These are phyloP conservation scores for Tetrapisispora iriomotensis DNA, from an alignment of 805 yeast species.

Conservation along the genomic window DNA sequence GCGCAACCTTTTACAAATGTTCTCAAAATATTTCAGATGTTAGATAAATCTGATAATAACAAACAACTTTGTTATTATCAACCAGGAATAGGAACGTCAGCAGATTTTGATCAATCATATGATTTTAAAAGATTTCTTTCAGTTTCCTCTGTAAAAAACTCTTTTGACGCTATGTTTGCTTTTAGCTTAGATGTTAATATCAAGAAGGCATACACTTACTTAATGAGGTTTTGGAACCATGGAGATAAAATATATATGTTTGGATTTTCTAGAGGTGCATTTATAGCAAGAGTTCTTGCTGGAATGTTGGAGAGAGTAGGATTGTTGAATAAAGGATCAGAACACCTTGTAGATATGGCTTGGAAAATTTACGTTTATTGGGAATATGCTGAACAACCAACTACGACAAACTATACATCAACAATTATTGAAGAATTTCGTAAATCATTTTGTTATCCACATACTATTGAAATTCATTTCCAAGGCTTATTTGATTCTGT, in stretches of 20 bases:
- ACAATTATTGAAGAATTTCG: conserved; percentile 45
- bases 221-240: conserved; percentile 38
- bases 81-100: conserved; percentile 54
- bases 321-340: conserved; percentile 43
- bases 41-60: conserved; percentile 35
- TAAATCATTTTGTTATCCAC: conserved; percentile 40
- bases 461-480: conserved; percentile 38
- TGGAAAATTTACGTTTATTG: conserved; percentile 55
- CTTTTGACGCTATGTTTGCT: conserved; percentile 41
- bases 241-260: conserved; percentile 48
- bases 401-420: conserved; percentile 33
- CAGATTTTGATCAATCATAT: conserved; percentile 31
- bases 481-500: conserved; percentile 66
- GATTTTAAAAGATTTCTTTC: conserved; percentile 14
- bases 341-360: conserved; percentile 46
- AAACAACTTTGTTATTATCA: conserved; percentile 53
- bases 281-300: conserved; percentile 51
- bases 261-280: conserved; percentile 60
- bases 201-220: conserved; percentile 44
- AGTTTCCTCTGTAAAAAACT: conserved; percentile 14
- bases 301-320: conserved; percentile 64
- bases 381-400: conserved; percentile 52
- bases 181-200: conserved; percentile 47
- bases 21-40: conserved; percentile 40
- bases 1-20: conserved; percentile 46